Evolutionary conservation across 78 protist genomes (phyloP), one percentile per base, ranked within the genome.

Genomic region (Acrasis kona): DNA sequence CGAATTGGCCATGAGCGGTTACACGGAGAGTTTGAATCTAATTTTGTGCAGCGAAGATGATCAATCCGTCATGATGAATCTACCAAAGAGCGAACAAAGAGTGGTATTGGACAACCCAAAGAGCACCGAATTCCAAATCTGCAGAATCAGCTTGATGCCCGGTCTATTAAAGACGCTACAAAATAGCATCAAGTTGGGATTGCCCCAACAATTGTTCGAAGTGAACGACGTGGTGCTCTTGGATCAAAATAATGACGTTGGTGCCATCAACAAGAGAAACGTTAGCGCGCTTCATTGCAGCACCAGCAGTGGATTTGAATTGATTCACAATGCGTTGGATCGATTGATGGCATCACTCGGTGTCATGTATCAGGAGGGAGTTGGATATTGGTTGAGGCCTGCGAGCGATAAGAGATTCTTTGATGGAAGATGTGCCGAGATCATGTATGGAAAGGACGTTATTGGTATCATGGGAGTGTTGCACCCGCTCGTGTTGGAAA

Each of bases 121-220:
- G 58, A 73, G 89, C 8, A 40, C 35, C 12, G 98, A 93, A 41
- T 91, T 88, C 81, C 83, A 92, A 72, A 87, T 77, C 27, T 0
- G 76, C 72, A 37, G 97, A 37, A 85, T 88, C 35, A 70, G 75
- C 37, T 86, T 96, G 31, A n/a, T 93, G n/a, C 90, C 90, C 64
- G 95, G 98, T 5, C 35, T 94, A 6, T 41, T 96, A 28, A 92
- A 89, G 84, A 91, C 95, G 29, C 32, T 93, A 8, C 72, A 41
- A 19, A 5, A 39, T 77, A 94, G 85, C 87, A 67, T 70, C 38
- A 42, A 70, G 27, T 9, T 30, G 19, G 83, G 92, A 37, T 57
- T 85, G 10, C 99, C 99, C 35, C n/a, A 92, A 10, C 1, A 31
- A 41, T 50, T 96, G 32, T 96, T 94, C 37, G 99, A 96, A 74